Evolutionary conservation across 495 filamentous ascomycete genomes (phyloP).

Genomic region (Hypoxylon perforatum): DNA sequence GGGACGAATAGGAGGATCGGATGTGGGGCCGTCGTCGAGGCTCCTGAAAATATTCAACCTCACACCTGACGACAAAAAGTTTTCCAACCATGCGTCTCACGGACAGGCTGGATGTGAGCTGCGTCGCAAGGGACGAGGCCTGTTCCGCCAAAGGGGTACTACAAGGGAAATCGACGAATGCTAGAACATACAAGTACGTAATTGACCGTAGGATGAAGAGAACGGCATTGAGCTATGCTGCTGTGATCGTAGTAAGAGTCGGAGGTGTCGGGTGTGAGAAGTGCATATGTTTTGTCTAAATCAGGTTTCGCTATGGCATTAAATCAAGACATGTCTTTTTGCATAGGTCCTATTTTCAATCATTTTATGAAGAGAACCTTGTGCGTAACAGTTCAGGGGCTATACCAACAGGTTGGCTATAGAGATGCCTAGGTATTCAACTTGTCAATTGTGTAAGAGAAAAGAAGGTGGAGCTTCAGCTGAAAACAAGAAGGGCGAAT

Average conservation of each 20-base stretch:
- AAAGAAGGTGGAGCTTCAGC: constrained; percentile 4
- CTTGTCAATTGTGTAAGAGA: too few species aligned
- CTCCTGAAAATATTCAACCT: constrained; percentile 35
- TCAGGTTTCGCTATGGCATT: constrained; percentile 8
- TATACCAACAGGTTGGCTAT: neutral
- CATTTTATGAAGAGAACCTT: too few species aligned
- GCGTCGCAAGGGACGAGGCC: constrained; percentile 28
- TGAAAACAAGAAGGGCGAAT: constrained; percentile 1
- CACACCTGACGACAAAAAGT: constrained; percentile 43
- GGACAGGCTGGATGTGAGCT: constrained; percentile 20
- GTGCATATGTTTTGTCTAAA: constrained; percentile 20
- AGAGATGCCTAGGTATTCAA: constrained; percentile 18
- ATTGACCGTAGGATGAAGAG: constrained; percentile 20
- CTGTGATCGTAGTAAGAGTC: constrained; percentile 18
- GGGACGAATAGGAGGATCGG: constrained; percentile 35
- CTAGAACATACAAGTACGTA: constrained; percentile 43
- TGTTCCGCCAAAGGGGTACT: constrained; percentile 36
- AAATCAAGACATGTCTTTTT: constrained; percentile 10
- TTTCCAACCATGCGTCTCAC: constrained; percentile 26
- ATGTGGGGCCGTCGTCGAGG: constrained; percentile 38
- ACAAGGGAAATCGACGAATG: constrained; percentile 33
- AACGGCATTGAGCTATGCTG: constrained; percentile 7
- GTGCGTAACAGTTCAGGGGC: neutral
- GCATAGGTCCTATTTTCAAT: constrained; percentile 3
- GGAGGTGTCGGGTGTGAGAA: constrained; percentile 3